phyloP scores from a whole-genome alignment of 2,329 filamentous ascomycete genomes.

The Beauveria sp. region DNA sequence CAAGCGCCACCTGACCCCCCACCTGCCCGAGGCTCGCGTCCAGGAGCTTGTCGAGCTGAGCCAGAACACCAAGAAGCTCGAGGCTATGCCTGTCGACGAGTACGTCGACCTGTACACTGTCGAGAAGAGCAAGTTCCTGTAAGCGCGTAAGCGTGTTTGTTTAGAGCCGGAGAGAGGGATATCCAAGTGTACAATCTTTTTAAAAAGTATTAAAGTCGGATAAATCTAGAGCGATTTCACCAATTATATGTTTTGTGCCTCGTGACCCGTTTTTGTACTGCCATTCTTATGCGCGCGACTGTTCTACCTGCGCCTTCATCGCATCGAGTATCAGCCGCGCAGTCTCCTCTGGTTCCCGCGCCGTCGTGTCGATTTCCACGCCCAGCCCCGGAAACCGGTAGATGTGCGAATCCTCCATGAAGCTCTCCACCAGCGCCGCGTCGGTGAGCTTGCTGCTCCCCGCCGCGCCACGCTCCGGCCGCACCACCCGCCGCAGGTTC shows the following conservation, averaged over 20 bases:
- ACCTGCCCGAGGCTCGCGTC: slow-evolving; percentile 70
- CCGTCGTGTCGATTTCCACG: slow-evolving; percentile 20
- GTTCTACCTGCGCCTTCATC: background rate
- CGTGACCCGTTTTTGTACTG: background rate
- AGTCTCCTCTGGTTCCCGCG: slow-evolving; percentile 16
- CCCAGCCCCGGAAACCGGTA: slow-evolving; percentile 17
- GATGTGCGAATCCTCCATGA: slow-evolving; percentile 16
- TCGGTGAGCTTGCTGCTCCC: slow-evolving; percentile 18
- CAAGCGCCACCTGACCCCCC: slow-evolving; percentile 80
- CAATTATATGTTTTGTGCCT: background rate
- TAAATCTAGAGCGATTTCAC: slow-evolving; percentile 2
- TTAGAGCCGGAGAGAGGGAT: background rate
- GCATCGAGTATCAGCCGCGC: slow-evolving; percentile 14
- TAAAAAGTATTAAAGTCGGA: slow-evolving; percentile 1
- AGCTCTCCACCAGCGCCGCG: slow-evolving; percentile 13
- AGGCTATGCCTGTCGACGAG: slow-evolving; percentile 78
- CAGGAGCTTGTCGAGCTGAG: slow-evolving; percentile 76
- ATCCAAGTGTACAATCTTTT: background rate
- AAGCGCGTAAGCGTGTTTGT: slow-evolving; percentile 10
- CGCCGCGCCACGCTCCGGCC: slow-evolving; percentile 8
- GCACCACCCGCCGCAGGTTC: slow-evolving; percentile 17
- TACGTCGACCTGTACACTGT: slow-evolving; percentile 79
- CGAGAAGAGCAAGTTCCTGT: slow-evolving; percentile 54
- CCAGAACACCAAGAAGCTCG: slow-evolving; percentile 65
- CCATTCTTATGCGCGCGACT: background rate